Base-by-base conservation (phyloP, 805 yeast species). In the Wickerhamomyces hampshirensis region DNA sequence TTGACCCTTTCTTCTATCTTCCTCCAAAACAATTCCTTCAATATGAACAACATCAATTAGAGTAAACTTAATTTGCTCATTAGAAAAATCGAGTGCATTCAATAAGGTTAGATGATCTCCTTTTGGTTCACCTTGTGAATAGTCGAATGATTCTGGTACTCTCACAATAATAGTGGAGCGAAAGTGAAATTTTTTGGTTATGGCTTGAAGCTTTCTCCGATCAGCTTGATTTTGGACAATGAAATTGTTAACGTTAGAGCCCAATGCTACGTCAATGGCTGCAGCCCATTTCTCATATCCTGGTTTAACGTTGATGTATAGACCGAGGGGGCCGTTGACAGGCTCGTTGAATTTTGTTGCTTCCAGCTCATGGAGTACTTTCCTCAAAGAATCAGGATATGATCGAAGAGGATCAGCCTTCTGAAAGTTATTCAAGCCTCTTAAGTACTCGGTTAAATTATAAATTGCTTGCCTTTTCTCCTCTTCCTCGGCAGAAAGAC, bases 321-420 rank as follows among this genome's bases (percentile, higher is more conserved):
- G 46, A 1, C 96, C 96, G 2, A 91, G 44, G 0, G 98, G 98
- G 0, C 98, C 98, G 13, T 81, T 57, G 0, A 95, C 95, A 24
- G 51, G 51, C 2, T 56, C 48, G 13, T 66, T 68, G 67, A 73
- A 79, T 12, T 58, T 48, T 0, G 46, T 31, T 11, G 62, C 62
- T 3, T 54, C 47, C 5, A 51, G 36, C 0, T 38, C 46, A 3
- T 12, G 9, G 0, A 41, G 34, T 9, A 39, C 44, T 6, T 19
- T 8, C 23, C 13, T 29, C 10, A 43, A 8, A 5, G 11, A 6
- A 1, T 17, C 5, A 2, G 31, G 36, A 26, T 29, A 53, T 1
- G 34, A 26, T 2, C 18, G 23, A 1, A 51, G 23, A 4, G 53
- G 50, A 28, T 53, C 36, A 5, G n/a, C 28, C 13, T 23, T 31